phyloP scores from a whole-genome alignment of 352 stramenopile genomes.

The Pythium aristosporum region DNA sequence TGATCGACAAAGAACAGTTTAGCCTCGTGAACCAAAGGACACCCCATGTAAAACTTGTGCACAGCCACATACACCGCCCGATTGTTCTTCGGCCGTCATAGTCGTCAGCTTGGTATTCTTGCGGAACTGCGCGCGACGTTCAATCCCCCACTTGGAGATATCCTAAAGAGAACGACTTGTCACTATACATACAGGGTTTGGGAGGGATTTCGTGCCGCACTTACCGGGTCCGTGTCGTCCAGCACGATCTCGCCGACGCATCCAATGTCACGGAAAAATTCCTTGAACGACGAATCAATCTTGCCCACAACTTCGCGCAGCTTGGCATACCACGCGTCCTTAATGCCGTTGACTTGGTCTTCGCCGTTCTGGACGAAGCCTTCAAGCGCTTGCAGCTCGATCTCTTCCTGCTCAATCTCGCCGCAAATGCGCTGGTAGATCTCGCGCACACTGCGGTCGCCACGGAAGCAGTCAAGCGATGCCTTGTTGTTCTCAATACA shows the following conservation, averaged over 20 bases:
- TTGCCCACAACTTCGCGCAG: slow-evolving; percentile 71
- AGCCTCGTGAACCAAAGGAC: not conserved
- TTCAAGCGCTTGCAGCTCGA: slow-evolving; percentile 54
- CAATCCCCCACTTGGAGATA: slow-evolving; percentile 86
- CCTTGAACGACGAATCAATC: slow-evolving; percentile 80
- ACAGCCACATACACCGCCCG: slow-evolving; percentile 63
- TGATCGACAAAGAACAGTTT: slow-evolving; percentile 20
- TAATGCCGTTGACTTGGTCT: slow-evolving; percentile 72
- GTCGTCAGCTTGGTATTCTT: slow-evolving; percentile 81
- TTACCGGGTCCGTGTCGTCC: slow-evolving; percentile 67
- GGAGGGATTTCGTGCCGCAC: not conserved
- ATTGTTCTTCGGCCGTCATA: slow-evolving; percentile 87
- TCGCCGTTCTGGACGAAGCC: slow-evolving; percentile 58
- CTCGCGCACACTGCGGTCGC: slow-evolving; percentile 69
- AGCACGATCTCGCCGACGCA: slow-evolving; percentile 84
- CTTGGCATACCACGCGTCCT: slow-evolving; percentile 67
- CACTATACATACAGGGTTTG: not conserved
- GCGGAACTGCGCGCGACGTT: slow-evolving; percentile 82
- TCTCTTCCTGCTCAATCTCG: slow-evolving; percentile 74
- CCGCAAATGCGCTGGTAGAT: slow-evolving; percentile 62
- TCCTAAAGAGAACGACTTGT: slow-evolving; percentile 36
- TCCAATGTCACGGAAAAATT: slow-evolving; percentile 86
- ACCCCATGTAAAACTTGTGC: not conserved
- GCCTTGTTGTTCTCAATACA: slow-evolving; percentile 87
- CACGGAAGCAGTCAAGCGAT: slow-evolving; percentile 76